A percentile compares a stretch with the other conserved stretches of the same genome.
Evolutionary conservation across 345 rosid genomes (phyloP).

Genomic region (Murraya koenigii): DNA sequence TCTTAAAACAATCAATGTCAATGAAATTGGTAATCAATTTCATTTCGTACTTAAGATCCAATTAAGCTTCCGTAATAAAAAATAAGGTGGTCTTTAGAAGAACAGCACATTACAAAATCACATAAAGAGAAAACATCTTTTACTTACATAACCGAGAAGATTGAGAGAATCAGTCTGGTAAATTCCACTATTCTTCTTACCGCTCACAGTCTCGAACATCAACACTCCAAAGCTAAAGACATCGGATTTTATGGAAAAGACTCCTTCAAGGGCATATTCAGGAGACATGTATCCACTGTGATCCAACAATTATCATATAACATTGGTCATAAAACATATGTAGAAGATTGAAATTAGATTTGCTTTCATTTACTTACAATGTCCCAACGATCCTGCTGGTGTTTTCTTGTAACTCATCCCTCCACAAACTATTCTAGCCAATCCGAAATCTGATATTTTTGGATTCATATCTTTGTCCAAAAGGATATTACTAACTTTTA

Average conservation of each 20-base stretch:
- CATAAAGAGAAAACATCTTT: no score
- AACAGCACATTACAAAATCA: no score
- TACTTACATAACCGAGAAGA: slow-evolving; percentile 10
- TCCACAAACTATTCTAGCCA: slow-evolving; percentile 5
- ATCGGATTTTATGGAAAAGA: neutral
- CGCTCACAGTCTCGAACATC: slow-evolving; percentile 2
- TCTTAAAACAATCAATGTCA: no score
- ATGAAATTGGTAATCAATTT: no score
- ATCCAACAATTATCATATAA: no score
- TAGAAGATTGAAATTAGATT: no score
- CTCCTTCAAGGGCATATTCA: neutral
- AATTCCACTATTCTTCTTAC: slow-evolving; percentile 8
- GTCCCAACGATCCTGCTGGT: slow-evolving; percentile 7
- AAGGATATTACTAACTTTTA: neutral
- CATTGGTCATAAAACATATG: no score
- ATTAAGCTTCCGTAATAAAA: no score
- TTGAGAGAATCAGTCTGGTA: slow-evolving; percentile 1
- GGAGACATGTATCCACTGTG: slow-evolving; percentile 2
- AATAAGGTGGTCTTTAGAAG: no score
- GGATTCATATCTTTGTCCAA: slow-evolving; percentile 3
- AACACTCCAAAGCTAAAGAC: slow-evolving; percentile 12
- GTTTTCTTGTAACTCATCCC: neutral
- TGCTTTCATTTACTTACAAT: neutral
- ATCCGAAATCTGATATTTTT: slow-evolving; percentile 12
- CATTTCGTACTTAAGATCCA: no score